Evolutionary conservation across 1,284 basidiomycete species (phyloP), one percentile per base, ranked within the genome.

Genomic region (Cutaneotrichosporon cavernicola): DNA sequence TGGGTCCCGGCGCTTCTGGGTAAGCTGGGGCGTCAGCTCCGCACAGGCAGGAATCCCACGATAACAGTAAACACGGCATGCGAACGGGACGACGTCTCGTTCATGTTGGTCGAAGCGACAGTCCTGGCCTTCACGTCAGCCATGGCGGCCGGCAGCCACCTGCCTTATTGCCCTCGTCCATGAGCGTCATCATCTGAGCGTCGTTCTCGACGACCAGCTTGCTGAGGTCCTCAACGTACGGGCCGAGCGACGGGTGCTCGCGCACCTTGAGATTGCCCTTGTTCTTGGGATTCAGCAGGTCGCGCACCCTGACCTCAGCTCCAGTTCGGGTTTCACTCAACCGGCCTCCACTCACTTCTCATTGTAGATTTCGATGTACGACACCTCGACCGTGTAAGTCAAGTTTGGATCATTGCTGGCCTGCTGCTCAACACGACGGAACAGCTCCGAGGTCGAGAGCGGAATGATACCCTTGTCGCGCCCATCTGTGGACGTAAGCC

Each of bases 41-140:
- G 11, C 38, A 32, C 9, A 6, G 6, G 21, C 32, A 5, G 38
- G 16, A 18, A 16, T 55, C 79, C 64, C 16, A 80, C 77, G 62
- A 97, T 86, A 49, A 99, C 85, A 13, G 95, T 98, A 78, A 99
- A 99, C 40, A 99, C 94, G 4, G 94, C 92, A 83, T 99, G 97
- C 13, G 94, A 97, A 74, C 97, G 90, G 10, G 93, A 97, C 6
- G 94, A 97, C 82, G 97, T 98, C 82, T 99, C 97, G 81, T 99
- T 99, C 97, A 99, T 99, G 81, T 97, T 92, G 26, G 97, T 99
- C 22, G 97, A 96, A 11, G 97, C 97, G 11, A 99, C 95, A 30
- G 96, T 98, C 55, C 96, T 85, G 52, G 92, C 92, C 79, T 80
- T 60, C 0, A 4, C 1, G 32, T 68, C 32, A 64, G 65, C 51